Base-by-base conservation (phyloP, 495 filamentous ascomycete species). In the Aspergillus steynii region DNA sequence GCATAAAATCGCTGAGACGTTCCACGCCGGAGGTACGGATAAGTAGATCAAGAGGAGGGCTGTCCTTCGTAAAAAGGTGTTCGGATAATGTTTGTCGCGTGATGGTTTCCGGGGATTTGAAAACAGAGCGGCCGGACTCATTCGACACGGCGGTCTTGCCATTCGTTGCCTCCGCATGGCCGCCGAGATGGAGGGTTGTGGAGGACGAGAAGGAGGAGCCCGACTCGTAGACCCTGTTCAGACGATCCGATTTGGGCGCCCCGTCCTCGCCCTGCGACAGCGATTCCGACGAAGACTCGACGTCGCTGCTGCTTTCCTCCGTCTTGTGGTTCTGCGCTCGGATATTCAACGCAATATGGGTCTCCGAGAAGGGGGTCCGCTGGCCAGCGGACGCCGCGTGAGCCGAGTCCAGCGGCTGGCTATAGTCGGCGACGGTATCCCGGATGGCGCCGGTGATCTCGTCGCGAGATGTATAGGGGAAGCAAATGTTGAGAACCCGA, bases 381-480 rank as follows among this genome's bases (percentile, higher is more conserved):
- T 85, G 75, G 29, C 59, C n/a, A 1, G 65, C 55, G 50, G 68
- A 59, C 2, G 67, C 65, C 0, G 68, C 56, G 29, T 55, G 64
- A 26, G 65, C 55, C 3, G 83, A 75, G 20, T 76, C 73, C 6
- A 87, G 78, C 10, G 90, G 88, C 51, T 81, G 85, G 37, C 88
- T 90, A 71, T 90, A 97, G 45, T 93, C 90, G 9, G 86, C 77
- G 7, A 99, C 93, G 0, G 96, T 97, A 28, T 87, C 81, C 54
- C 89, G 85, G 65, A 99, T 91, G 20, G 95, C 91, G n/a, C 86
- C 85, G 20, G 95, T 96, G 62, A 99, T 99, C 71, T 99, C 95
- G 67, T 96, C 94, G 61, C 94, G 85, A 8, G 92, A 95, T 5
- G 96, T 98, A 71, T 99, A 99, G 1, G 95, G 94, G 68, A 96